Percentiles rank a stretch among this genome's conserved stretches.
Evolutionary conservation across 192 early-diverging fungal species (phyloP).

Genomic region (Rhizophagus clarus): DNA sequence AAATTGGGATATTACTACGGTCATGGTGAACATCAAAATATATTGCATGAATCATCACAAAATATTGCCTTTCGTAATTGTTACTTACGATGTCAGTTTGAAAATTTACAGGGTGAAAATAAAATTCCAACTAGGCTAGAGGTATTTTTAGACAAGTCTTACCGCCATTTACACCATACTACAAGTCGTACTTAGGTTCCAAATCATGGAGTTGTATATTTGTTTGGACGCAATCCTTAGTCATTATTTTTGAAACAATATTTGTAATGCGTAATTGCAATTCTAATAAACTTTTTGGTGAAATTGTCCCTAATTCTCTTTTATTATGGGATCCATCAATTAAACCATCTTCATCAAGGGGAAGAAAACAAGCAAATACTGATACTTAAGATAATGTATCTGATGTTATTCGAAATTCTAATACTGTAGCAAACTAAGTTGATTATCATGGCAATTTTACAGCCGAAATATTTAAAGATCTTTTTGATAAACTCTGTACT

Average conservation of each 20-base stretch:
- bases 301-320: constrained; percentile 17
- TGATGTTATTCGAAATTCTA: too few relatives aligned
- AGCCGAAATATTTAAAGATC: neutral
- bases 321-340: neutral
- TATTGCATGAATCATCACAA: neutral
- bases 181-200: neutral
- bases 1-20: constrained; percentile 18
- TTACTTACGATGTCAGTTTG: neutral
- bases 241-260: constrained; percentile 4
- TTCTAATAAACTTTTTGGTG: constrained; percentile 6
- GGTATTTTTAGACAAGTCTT: constrained; percentile 7
- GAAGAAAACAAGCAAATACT: too few relatives aligned
- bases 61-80: constrained; percentile 8
- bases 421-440: too few relatives aligned
- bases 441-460: neutral
- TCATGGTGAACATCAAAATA: constrained; percentile 5
- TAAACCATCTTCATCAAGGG: too few relatives aligned
- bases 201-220: constrained; percentile 3
- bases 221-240: neutral
- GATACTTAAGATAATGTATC: too few relatives aligned
- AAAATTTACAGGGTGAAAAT: constrained; percentile 6
- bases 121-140: constrained; percentile 18
- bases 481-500: too few relatives aligned
- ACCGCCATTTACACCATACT: neutral
- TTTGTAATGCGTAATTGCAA: neutral